Evolutionary conservation across 164 flowering plant genomes (phyloP).

Genomic region (Magnolia officinalis): DNA sequence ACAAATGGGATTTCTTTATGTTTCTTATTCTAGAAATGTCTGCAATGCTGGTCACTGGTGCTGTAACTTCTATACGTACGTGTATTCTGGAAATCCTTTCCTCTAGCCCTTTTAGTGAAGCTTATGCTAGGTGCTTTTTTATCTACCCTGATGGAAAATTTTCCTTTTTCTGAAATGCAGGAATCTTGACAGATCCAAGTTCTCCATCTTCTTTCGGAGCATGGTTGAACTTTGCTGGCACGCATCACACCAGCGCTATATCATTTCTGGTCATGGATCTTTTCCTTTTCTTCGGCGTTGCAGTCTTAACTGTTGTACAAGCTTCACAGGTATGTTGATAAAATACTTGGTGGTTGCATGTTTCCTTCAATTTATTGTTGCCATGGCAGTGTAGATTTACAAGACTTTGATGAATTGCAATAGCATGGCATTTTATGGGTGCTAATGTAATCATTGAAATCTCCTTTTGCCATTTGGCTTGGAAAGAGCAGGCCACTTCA

Average conservation of each 20-base stretch:
- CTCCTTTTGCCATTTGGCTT: too few relatives aligned
- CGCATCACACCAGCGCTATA: conserved; percentile 63
- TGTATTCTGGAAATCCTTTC: conserved; percentile 10
- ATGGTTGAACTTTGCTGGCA: conserved; percentile 71
- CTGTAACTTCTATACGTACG: conserved; percentile 63
- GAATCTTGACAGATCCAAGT: conserved; percentile 68
- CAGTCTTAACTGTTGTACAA: conserved; percentile 66
- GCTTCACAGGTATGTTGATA: conserved; percentile 74
- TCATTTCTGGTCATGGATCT: conserved; percentile 63
- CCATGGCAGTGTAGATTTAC: background rate
- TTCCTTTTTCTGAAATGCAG: conserved; percentile 31
- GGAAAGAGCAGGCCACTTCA: too few relatives aligned
- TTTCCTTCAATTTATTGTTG: background rate
- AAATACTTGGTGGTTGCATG: background rate
- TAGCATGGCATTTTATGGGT: background rate
- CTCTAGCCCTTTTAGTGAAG: background rate
- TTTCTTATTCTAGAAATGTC: conserved; percentile 79
- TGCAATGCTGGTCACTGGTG: conserved; percentile 83
- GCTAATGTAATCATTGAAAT: background rate
- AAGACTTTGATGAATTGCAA: background rate
- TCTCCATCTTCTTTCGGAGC: conserved; percentile 83
- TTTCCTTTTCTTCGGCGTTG: conserved; percentile 83
- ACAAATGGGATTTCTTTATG: conserved; percentile 90
- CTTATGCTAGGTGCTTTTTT: background rate
- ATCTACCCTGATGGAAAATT: background rate